These are phyloP conservation scores for Herpotrichia juniperi DNA, from an alignment of 2,329 filamentous ascomycete genomes.

Conservation along the genomic window DNA sequence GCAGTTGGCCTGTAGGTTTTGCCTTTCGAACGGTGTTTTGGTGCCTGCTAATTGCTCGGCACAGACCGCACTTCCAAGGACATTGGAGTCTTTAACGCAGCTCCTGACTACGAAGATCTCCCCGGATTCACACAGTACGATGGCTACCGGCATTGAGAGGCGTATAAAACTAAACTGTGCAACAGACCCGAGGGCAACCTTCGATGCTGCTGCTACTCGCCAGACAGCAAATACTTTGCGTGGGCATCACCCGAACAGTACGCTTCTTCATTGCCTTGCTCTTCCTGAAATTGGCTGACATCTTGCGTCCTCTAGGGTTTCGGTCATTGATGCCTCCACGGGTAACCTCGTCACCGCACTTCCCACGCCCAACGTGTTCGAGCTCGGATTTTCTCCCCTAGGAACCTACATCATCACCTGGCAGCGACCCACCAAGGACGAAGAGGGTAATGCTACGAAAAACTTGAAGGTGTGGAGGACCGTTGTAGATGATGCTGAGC, in stretches of 20 bases:
- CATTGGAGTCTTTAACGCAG: slow-evolving; percentile 91
- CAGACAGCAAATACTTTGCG: slow-evolving; percentile 93
- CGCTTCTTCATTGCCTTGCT: slow-evolving; percentile 21
- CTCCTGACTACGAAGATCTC: slow-evolving; percentile 83
- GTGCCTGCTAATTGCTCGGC: slow-evolving; percentile 10
- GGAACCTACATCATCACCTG: slow-evolving; percentile 96
- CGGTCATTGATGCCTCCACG: slow-evolving; percentile 79
- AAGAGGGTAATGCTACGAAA: slow-evolving; percentile 89
- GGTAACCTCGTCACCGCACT: slow-evolving; percentile 78
- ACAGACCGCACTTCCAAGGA: slow-evolving; percentile 90
- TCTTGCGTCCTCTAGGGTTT: slow-evolving; percentile 63
- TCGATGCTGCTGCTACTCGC: slow-evolving; percentile 93
- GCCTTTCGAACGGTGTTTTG: slow-evolving; percentile 1
- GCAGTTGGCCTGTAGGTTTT: slow-evolving; percentile 82
- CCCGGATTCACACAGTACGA: slow-evolving; percentile 72
- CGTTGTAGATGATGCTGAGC: slow-evolving; percentile 69
- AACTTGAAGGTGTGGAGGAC: slow-evolving; percentile 97
- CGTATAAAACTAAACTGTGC: slow-evolving; percentile 15
- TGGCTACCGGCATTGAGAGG: slow-evolving; percentile 6
- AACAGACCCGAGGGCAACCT: slow-evolving; percentile 87
- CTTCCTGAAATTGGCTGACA: slow-evolving; percentile 7
- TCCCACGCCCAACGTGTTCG: slow-evolving; percentile 83
- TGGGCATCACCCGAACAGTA: slow-evolving; percentile 85
- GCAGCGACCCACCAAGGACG: slow-evolving; percentile 93
- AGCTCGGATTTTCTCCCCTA: slow-evolving; percentile 90